These are phyloP conservation scores for Mycocentrospora acerina DNA, from an alignment of 2,329 filamentous ascomycete genomes.

Conservation along the genomic window DNA sequence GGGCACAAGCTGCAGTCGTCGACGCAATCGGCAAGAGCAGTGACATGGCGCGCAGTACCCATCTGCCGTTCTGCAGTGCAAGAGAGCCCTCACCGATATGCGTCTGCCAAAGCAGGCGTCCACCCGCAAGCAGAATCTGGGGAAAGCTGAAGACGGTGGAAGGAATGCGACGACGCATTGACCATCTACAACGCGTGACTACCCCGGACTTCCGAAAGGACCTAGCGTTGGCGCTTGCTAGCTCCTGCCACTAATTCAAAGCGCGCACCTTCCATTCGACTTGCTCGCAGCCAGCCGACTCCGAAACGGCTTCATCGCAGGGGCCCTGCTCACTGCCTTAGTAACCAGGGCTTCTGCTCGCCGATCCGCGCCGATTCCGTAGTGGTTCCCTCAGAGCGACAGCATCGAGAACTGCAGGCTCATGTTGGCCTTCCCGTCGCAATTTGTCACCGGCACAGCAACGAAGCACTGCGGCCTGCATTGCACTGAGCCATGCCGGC, in stretches of 20 bases:
- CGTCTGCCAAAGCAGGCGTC: constrained; percentile 11
- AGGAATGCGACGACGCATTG: constrained; percentile 13
- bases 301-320: constrained; percentile 12
- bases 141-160: constrained; percentile 21
- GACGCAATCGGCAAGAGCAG: constrained; percentile 1
- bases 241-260: constrained; percentile 7
- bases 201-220: constrained; percentile 22
- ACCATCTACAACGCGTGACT: constrained; percentile 9
- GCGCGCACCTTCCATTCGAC: constrained; percentile 9
- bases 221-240: constrained; percentile 15
- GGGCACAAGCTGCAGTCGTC: constrained; percentile 5
- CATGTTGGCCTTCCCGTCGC: neutral
- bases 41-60: constrained; percentile 4
- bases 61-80: constrained; percentile 3
- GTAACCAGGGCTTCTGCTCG: too few relatives aligned
- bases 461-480: neutral
- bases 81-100: constrained; percentile 17
- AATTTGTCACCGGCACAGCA: constrained; percentile 4
- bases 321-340: constrained; percentile 2
- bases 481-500: neutral
- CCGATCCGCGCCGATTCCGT: too few relatives aligned
- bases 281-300: constrained; percentile 20
- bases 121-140: constrained; percentile 21
- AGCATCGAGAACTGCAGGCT: neutral
- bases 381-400: too few relatives aligned